Evolutionary conservation across 1,284 basidiomycete species (phyloP), one percentile per base, ranked within the genome.

Genomic region (Ustilago crameri): DNA sequence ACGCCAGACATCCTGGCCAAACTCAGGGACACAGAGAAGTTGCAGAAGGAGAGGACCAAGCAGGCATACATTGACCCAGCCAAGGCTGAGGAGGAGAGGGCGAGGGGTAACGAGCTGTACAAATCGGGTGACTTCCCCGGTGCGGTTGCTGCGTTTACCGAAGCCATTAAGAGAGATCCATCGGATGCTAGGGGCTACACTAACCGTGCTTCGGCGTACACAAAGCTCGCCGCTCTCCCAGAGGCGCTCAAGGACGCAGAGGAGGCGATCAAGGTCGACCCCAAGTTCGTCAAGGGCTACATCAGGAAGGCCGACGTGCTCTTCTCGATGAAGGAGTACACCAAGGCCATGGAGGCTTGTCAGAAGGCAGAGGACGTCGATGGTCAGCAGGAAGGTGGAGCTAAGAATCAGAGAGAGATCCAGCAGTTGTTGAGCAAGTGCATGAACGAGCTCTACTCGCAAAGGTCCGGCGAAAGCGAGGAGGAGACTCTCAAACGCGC

Each of bases 181-280:
- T 83, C 85, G 32, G 95, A 99, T 82, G 89, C 96, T 10, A 88
- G 91, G 71, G 93, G 92, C 15, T 98, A 96, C 87, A 98, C 95
- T 82, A 99, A 99, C 87, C 90, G 96, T 55, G 93, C 96, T 17
- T 91, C 93, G 30, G 95, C 94, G 20, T 98, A 98, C 86, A 93
- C 91, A 84, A 98, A 98, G 86, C 89, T 99, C 26, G 88, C 89
- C 37, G 96, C 96, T 2, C 85, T 98, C 20, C 92, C 95, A 10
- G 96, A 99, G 84, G 96, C 95, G 1, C 88, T 98, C 80, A 98
- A 98, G 85, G 96, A 99, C 81, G 90, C 90, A 26, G 90, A 99
- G 56, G 89, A 92, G 83, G 95, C 96, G 20, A 95, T 98, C 86
- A 90, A 90, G 84, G 89, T 92, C 46, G 95, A 98, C 85, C 89